phyloP scores from a whole-genome alignment of 495 filamentous ascomycete species.

The Podospora conica region DNA sequence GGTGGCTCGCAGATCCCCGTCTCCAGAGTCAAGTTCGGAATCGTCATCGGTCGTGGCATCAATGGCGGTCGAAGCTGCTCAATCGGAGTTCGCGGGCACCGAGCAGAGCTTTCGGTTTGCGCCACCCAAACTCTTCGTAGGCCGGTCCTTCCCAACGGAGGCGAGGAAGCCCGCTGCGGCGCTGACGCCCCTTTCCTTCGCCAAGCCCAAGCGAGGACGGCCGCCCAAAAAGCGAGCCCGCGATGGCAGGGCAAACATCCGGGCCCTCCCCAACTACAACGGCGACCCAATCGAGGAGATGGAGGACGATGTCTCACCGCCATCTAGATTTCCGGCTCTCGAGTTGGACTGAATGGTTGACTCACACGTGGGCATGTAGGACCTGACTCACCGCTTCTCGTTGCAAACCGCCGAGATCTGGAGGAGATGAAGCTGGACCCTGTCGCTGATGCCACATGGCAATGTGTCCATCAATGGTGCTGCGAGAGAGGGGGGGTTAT shows the following conservation, averaged over 20 bases:
- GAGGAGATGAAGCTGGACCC: not conserved
- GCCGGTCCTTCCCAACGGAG: constrained; percentile 19
- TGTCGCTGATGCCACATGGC: not conserved
- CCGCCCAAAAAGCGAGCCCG: constrained; percentile 24
- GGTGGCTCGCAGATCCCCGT: constrained; percentile 1
- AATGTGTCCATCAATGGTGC: not conserved
- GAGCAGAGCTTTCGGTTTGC: constrained; percentile 27
- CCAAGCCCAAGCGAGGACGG: constrained; percentile 25
- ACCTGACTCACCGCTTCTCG: not conserved
- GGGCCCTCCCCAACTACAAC: constrained; percentile 36
- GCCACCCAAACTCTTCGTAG: constrained; percentile 38
- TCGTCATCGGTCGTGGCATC: constrained; percentile 12
- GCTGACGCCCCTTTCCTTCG: constrained; percentile 1
- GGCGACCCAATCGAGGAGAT: constrained; percentile 43
- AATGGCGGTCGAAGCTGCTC: constrained; percentile 20
- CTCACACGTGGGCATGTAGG: not conserved
- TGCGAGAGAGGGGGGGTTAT: not conserved
- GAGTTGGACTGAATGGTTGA: constrained; percentile 13
- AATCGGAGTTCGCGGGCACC: constrained; percentile 15
- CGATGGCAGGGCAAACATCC: constrained; percentile 38
- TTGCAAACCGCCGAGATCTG: not conserved
- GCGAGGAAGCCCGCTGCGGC: not conserved
- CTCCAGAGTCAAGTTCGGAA: not conserved
- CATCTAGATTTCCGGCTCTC: constrained; percentile 18
- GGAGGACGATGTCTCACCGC: constrained; percentile 19